Conservation (phyloP, 805 yeast genomes). For the Monosporozyma yasuniensis region DNA sequence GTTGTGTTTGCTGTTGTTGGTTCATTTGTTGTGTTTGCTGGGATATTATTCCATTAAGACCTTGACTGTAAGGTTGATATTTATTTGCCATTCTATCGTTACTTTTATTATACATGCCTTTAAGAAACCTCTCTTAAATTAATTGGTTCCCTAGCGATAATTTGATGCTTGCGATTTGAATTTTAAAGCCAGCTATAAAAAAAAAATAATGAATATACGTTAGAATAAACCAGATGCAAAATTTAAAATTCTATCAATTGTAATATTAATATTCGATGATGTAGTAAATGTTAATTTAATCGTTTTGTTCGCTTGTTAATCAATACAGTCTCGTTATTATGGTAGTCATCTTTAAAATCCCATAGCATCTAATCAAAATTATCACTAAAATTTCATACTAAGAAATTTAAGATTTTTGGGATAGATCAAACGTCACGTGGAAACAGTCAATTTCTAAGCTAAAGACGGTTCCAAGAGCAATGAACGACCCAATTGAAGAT, state of each 20-base stretch:
- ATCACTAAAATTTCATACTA: not conserved
- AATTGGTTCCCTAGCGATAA: not conserved
- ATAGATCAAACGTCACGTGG: not conserved
- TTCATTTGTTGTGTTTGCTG: not conserved
- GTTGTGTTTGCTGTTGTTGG: conserved; percentile 8
- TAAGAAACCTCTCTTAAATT: not conserved
- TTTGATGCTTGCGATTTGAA: not conserved
- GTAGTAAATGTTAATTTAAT: not conserved
- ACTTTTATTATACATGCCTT: not conserved
- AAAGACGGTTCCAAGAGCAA: not conserved
- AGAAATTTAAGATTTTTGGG: not conserved
- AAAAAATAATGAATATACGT: not conserved
- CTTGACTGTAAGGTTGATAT: not conserved
- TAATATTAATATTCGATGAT: not conserved
- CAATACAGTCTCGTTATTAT: no score
- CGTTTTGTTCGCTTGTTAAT: not conserved
- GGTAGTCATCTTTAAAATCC: not conserved
- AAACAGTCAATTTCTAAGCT: not conserved
- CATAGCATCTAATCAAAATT: not conserved
- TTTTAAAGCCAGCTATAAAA: not conserved
- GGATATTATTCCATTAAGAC: not conserved
- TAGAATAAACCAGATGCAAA: not conserved
- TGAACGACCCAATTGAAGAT: not conserved
- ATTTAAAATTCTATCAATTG: not conserved
- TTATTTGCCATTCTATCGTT: not conserved